Conservation (phyloP, 306 rosid species). For the Cucurbita maxima region DNA sequence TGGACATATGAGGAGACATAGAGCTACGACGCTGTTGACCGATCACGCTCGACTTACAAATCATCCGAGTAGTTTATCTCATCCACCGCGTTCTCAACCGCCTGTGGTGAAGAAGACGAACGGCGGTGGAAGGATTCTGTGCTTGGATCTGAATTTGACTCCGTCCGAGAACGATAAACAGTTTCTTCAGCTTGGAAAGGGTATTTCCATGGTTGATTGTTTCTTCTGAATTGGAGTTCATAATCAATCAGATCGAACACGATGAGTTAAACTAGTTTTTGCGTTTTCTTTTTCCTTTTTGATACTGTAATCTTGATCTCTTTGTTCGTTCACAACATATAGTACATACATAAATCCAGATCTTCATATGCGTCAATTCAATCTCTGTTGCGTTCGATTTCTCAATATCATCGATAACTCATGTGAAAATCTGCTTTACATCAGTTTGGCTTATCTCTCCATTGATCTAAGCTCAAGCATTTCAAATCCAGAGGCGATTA, state of each 20-base stretch:
- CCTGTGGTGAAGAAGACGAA: conserved; percentile 20
- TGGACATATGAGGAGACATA: conserved; percentile 94
- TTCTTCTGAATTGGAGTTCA: conserved; percentile 16
- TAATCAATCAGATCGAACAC: not conserved
- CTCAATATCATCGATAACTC: not conserved
- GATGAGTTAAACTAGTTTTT: not conserved
- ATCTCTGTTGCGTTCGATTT: not conserved
- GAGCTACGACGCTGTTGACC: conserved; percentile 17
- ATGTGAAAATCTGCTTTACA: not conserved
- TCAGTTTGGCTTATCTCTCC: not conserved
- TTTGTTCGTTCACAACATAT: not conserved
- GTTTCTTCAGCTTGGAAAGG: conserved; percentile 41
- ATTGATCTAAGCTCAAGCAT: not conserved
- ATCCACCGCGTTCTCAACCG: conserved; percentile 8
- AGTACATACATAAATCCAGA: not conserved
- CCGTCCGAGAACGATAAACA: conserved; percentile 77
- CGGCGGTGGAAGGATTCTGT: conserved; percentile 27
- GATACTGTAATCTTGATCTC: conserved; percentile 2
- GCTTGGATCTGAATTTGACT: conserved; percentile 78
- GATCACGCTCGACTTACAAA: not conserved
- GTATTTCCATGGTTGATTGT: conserved; percentile 38
- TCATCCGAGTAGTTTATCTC: not conserved
- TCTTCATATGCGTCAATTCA: not conserved
- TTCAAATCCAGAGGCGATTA: not conserved
- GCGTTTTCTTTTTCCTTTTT: not conserved